phyloP scores from a whole-genome alignment of 257 asterid species.

The Handroanthus guayacan region DNA sequence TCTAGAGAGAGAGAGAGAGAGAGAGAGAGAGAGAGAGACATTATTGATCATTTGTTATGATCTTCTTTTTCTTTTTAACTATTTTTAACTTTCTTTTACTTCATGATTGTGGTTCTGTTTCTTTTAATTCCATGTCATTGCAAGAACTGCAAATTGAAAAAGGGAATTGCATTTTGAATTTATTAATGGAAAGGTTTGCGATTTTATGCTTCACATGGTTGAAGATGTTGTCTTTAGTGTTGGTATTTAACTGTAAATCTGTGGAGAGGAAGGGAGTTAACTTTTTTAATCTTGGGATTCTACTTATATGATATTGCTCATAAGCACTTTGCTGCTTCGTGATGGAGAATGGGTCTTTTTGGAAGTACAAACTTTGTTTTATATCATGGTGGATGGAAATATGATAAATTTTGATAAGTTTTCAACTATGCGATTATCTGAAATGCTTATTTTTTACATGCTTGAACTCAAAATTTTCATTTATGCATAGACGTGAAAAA shows the following conservation, averaged over 20 bases:
- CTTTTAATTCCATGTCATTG: neutral
- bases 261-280: neutral
- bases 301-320: neutral
- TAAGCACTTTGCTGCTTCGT: neutral
- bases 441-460: neutral
- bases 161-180: neutral
- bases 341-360: neutral
- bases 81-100: neutral
- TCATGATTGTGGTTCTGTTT: neutral
- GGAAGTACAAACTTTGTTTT: neutral
- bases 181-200: neutral
- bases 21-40: too few species aligned
- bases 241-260: neutral
- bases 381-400: neutral
- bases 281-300: too few species aligned
- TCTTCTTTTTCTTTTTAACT: too few species aligned
- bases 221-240: neutral
- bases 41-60: neutral
- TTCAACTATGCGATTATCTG: neutral
- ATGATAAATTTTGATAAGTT: neutral
- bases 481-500: slow-evolving; percentile 4
- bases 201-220: neutral
- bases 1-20: too few species aligned
- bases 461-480: neutral
- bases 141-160: slow-evolving; percentile 2